phyloP scores from a whole-genome alignment of 2,329 filamentous ascomycete species.

The Penicillium sp. region DNA sequence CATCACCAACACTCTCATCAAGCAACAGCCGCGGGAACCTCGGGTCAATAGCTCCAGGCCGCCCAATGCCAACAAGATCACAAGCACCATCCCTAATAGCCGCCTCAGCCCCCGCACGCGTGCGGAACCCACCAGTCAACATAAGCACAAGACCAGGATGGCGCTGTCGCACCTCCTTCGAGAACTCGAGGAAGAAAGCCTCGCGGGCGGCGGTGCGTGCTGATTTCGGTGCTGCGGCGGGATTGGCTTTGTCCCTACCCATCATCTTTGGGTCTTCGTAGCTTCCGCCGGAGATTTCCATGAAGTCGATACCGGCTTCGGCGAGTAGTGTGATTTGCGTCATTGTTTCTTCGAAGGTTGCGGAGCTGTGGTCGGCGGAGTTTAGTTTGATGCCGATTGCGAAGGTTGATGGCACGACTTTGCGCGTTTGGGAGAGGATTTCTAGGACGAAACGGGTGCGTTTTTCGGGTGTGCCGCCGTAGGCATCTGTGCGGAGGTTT shows the following conservation, averaged over 20 bases:
- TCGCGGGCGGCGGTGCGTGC: conserved; percentile 57
- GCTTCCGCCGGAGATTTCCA: conserved; percentile 66
- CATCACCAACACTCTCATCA: conserved; percentile 30
- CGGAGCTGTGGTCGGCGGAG: conserved; percentile 47
- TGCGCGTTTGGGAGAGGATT: conserved; percentile 45
- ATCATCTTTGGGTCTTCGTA: conserved; percentile 56
- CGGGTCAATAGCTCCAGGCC: conserved; percentile 49
- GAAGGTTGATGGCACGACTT: conserved; percentile 44
- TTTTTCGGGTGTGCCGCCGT: conserved; percentile 50
- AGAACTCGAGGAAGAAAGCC: conserved; percentile 69
- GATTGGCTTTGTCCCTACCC: conserved; percentile 18
- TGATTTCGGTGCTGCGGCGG: conserved; percentile 29
- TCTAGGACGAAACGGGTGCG: conserved; percentile 49
- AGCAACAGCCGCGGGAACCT: conserved; percentile 39
- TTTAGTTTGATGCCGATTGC: conserved; percentile 54
- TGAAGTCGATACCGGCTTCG: conserved; percentile 58
- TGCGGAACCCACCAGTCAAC: conserved; percentile 65
- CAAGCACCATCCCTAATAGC: conserved; percentile 50
- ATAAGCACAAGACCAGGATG: conserved; percentile 52
- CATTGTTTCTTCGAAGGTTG: conserved; percentile 52
- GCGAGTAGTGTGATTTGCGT: conserved; percentile 55
- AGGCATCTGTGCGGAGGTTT: conserved; percentile 50
- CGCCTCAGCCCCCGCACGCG: conserved; percentile 51
- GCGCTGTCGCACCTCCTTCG: conserved; percentile 50
- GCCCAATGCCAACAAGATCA: conserved; percentile 52